Percentiles rank a stretch among this genome's conserved stretches.
Conservation (phyloP, 306 rosid genomes). For the Senna tora region DNA sequence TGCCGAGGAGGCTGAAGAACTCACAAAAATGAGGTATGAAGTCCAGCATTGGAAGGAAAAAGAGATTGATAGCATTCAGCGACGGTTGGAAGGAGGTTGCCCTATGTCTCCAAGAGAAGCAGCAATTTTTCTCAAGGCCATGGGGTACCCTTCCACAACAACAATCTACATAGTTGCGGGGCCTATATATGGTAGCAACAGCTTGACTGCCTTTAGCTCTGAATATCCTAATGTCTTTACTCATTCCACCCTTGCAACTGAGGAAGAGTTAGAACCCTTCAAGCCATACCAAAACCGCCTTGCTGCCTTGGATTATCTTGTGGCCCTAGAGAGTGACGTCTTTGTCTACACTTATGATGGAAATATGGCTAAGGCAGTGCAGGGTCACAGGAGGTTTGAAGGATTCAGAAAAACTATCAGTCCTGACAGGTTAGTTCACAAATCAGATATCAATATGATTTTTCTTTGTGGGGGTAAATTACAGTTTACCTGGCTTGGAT, state of each 20-base stretch:
- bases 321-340: conserved; percentile 90
- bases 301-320: conserved; percentile 90
- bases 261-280: conserved; percentile 80
- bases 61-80: conserved; percentile 77
- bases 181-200: conserved; percentile 79
- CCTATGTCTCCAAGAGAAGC: conserved; percentile 99
- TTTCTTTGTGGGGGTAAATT: not conserved
- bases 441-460: not conserved
- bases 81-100: conserved; percentile 84
- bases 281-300: conserved; percentile 86
- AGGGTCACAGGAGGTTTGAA: conserved; percentile 91
- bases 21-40: conserved; percentile 75
- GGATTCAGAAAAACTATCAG: conserved; percentile 89
- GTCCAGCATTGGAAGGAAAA: conserved; percentile 99
- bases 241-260: conserved; percentile 87
- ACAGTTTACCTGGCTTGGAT: not conserved
- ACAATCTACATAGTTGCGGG: conserved; percentile 98
- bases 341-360: conserved; percentile 97
- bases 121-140: conserved; percentile 88
- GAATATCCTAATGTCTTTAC: conserved; percentile 83
- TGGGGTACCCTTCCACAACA: conserved; percentile 95
- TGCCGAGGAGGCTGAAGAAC: conserved; percentile 68
- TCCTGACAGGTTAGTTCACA: conserved; percentile 77
- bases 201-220: conserved; percentile 64
- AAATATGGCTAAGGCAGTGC: conserved; percentile 99